Evolutionary conservation across 1,139 yeast genomes (phyloP), one percentile per base, ranked within the genome.

Genomic region (Yamadazyma dendronema): DNA sequence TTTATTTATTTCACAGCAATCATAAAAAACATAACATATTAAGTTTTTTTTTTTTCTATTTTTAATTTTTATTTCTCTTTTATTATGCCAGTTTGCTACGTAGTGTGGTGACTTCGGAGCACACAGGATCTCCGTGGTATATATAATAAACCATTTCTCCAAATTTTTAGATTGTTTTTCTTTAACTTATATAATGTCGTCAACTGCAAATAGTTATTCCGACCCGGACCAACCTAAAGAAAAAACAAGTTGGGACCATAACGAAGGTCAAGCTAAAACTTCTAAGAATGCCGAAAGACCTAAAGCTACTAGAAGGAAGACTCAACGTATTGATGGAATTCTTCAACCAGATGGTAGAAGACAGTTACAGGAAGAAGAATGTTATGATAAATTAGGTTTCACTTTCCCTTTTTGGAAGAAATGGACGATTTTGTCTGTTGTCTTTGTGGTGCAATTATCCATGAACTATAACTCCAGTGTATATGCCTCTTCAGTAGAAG

Each of bases 391-490:
- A 33, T 51, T 65, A 16, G 70, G 68, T 7, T 62, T 49, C 40
- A 36, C 46, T 23, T 65, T 51, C 42, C 54, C 65, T 3, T 34
- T 52, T 40, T 30, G 31, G 31, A 61, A 57, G 41, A 64, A 64
- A 47, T 65, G 70, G 70, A 44, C 47, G 31, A 59, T 64, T 23
- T 41, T 64, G 17, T 41, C 60, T 1, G 57, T 65, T 15, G 53
- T 61, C 14, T 65, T 65, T 40, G 40, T 56, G n/a, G 68, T 64
- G 5, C 71, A 65, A 43, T 42, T 61, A 27, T 62, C 69, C 7
- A 65, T 65, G 70, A 65, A 65, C 44, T 62, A 61, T 49, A 65
- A 65, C 45, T 47, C 69, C 3, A 52, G 62, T 42, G 55, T 63
- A 9, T 64, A 61, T 41, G 58, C 68, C 5, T 59, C 56, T 28